Conservation (phyloP, 148 eudicot species). For the Salicornia ramosissima region DNA sequence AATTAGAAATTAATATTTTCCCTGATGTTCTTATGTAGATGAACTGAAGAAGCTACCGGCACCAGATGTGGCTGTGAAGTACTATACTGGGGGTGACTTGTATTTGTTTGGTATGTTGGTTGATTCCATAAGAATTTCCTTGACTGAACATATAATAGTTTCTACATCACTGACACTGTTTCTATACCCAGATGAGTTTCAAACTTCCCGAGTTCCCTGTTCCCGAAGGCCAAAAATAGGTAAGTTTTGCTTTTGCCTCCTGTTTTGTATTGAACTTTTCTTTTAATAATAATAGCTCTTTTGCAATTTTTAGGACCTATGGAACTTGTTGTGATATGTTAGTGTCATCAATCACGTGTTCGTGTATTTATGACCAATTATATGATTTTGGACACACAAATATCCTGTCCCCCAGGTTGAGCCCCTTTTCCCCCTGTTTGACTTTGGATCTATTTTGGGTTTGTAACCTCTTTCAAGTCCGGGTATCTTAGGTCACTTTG, state of each 20-base stretch:
- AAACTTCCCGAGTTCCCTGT: conserved; percentile 80
- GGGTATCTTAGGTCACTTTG: too few relatives aligned
- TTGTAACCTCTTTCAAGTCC: too few relatives aligned
- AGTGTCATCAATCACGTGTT: neutral
- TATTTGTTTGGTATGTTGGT: conserved; percentile 84
- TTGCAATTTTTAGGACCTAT: neutral
- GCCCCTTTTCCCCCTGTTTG: too few relatives aligned
- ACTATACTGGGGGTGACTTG: conserved; percentile 84
- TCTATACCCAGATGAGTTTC: conserved; percentile 77
- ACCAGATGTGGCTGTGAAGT: conserved; percentile 77
- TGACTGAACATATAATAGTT: neutral
- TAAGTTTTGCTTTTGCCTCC: conserved; percentile 18
- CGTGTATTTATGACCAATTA: neutral
- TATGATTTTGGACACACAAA: neutral
- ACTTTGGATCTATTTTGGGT: too few relatives aligned
- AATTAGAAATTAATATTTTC: conserved; percentile 3
- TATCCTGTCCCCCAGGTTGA: too few relatives aligned
- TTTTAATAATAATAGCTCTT: neutral
- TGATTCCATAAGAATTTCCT: conserved; percentile 15
- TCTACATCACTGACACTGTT: conserved; percentile 7
- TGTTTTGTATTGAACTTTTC: neutral
- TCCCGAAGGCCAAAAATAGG: conserved; percentile 90
- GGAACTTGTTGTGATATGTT: neutral
- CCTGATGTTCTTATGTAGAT: conserved; percentile 32
- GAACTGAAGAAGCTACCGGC: conserved; percentile 74